A percentile compares a stretch with the other conserved stretches of the same genome.
Conservation (phyloP, 1,139 yeast genomes). For the Zhuliangozyma blackwelliae region DNA sequence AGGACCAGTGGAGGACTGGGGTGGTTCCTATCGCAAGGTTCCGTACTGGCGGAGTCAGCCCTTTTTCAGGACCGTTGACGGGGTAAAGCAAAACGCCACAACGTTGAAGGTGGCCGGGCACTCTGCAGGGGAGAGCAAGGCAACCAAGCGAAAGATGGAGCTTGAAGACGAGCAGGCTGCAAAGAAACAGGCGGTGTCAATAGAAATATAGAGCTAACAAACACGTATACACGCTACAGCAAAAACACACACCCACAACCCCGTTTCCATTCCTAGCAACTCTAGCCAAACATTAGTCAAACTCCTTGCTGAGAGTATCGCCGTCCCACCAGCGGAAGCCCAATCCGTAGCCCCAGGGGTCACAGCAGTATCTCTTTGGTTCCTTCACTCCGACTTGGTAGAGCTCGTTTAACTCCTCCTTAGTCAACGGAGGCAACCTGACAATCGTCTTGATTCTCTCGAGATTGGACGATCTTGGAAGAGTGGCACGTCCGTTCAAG, state of each 20-base stretch:
- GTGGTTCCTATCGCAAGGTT: slow-evolving; percentile 74
- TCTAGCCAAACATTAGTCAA: slow-evolving; percentile 13
- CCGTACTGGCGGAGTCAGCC: slow-evolving; percentile 99
- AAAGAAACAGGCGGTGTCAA: background rate
- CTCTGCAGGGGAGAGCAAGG: slow-evolving; percentile 2
- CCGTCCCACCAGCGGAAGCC: slow-evolving; percentile 38
- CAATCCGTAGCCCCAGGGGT: slow-evolving; percentile 35
- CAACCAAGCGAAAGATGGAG: slow-evolving; percentile 1
- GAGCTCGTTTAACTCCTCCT: slow-evolving; percentile 39
- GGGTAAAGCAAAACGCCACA: slow-evolving; percentile 46
- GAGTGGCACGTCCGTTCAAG: slow-evolving; percentile 25
- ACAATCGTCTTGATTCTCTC: slow-evolving; percentile 29
- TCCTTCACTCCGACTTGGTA: slow-evolving; percentile 40
- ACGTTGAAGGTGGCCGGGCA: slow-evolving; percentile 37
- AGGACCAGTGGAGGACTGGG: slow-evolving; percentile 65
- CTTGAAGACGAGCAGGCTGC: background rate
- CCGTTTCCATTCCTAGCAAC: too few species aligned
- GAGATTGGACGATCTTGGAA: slow-evolving; percentile 37
- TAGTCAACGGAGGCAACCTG: slow-evolving; percentile 35
- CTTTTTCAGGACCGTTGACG: slow-evolving; percentile 81
- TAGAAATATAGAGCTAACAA: too few species aligned
- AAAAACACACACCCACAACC: slow-evolving; percentile 2
- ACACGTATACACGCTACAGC: background rate
- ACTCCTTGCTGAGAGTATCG: slow-evolving; percentile 19
- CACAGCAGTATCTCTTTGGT: slow-evolving; percentile 35